A percentile compares a stretch with the other conserved stretches of the same genome.
Evolutionary conservation across 2,329 filamentous ascomycete species (phyloP).

Genomic region (Zopfia rhizophila): DNA sequence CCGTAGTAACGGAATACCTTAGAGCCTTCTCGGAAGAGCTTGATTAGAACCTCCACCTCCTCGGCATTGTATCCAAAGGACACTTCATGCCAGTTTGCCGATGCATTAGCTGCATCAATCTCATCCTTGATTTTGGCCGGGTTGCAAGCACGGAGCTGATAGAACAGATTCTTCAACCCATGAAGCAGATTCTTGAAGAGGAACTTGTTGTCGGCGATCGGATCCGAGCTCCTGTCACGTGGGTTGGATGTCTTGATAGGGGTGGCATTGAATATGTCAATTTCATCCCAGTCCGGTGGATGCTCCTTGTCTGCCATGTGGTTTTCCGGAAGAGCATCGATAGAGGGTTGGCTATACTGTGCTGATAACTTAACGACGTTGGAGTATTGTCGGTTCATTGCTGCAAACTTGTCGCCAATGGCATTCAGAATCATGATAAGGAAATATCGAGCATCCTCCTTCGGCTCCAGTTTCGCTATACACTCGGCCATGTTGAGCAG

Average conservation of each 20-base stretch:
- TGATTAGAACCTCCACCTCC: conserved; percentile 95
- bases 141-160: conserved; percentile 92
- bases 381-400: conserved; percentile 95
- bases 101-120: conserved; percentile 81
- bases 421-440: conserved; percentile 97
- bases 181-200: conserved; percentile 97
- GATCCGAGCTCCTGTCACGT: conserved; percentile 86
- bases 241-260: conserved; percentile 96
- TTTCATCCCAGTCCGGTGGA: conserved; percentile 94
- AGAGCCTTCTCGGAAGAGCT: conserved; percentile 95
- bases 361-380: conserved; percentile 95
- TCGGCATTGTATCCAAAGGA: conserved; percentile 97
- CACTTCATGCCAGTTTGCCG: conserved; percentile 92
- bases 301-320: conserved; percentile 85
- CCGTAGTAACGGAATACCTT: conserved; percentile 98
- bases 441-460: conserved; percentile 93
- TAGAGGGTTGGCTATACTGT: conserved; percentile 73
- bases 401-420: conserved; percentile 96
- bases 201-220: conserved; percentile 96
- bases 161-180: conserved; percentile 95
- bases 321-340: conserved; percentile 75
- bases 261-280: conserved; percentile 95
- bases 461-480: conserved; percentile 92
- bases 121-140: conserved; percentile 64
- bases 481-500: conserved; percentile 98